These are phyloP conservation scores for Raphanus hybrid DNA, from an alignment of 441 rosid genomes.

Conservation along the genomic window DNA sequence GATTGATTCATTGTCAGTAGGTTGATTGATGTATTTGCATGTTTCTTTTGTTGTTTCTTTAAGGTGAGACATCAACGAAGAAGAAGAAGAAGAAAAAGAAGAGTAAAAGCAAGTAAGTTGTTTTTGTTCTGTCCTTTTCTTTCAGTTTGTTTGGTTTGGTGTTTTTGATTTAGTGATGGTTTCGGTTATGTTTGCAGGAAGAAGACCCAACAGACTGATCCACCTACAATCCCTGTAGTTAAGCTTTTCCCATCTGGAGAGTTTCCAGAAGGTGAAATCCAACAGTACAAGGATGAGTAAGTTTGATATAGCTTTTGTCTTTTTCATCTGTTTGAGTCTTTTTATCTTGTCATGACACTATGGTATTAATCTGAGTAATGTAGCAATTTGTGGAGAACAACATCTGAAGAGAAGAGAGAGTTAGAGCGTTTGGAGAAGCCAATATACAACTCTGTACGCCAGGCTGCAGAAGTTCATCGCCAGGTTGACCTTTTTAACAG, in stretches of 20 bases:
- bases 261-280: slow-evolving; percentile 98
- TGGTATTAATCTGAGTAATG: slow-evolving; percentile 25
- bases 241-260: slow-evolving; percentile 90
- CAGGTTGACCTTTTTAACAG: slow-evolving; percentile 55
- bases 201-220: slow-evolving; percentile 83
- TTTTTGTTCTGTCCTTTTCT: slow-evolving; percentile 9
- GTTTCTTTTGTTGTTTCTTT: background rate
- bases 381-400: slow-evolving; percentile 94
- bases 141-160: slow-evolving; percentile 20
- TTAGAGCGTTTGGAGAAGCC: slow-evolving; percentile 89
- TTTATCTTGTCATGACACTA: background rate
- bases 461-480: slow-evolving; percentile 98
- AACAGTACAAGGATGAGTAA: slow-evolving; percentile 93
- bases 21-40: background rate
- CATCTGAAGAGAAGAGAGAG: slow-evolving; percentile 97
- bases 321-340: background rate
- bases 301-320: slow-evolving; percentile 37
- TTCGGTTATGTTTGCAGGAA: slow-evolving; percentile 51
- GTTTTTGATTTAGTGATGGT: slow-evolving; percentile 1
- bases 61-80: slow-evolving; percentile 82
- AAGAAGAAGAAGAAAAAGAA: slow-evolving; percentile 92
- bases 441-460: slow-evolving; percentile 85
- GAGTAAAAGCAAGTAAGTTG: slow-evolving; percentile 84
- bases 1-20: background rate
- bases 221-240: slow-evolving; percentile 77